Evolutionary conservation across 192 early-diverging fungal genomes (phyloP).

Genomic region (Backusella sp.): DNA sequence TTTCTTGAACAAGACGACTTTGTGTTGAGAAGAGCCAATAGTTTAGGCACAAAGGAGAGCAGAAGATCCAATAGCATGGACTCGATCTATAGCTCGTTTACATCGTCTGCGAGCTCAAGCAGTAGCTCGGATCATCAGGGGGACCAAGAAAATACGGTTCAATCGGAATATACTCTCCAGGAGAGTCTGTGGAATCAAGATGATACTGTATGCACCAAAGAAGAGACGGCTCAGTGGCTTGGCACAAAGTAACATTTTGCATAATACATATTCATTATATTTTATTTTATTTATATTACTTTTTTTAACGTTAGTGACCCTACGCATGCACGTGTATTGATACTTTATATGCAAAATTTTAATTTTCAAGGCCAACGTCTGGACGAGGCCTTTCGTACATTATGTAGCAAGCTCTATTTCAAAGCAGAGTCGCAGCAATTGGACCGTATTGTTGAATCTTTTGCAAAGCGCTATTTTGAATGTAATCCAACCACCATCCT

Average conservation of each 20-base stretch:
- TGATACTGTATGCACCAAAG: constrained; percentile 36
- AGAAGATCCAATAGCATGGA: constrained; percentile 4
- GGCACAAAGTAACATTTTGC: constrained; percentile 20
- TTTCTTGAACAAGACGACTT: not conserved
- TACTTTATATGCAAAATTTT: constrained; percentile 72
- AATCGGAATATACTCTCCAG: not conserved
- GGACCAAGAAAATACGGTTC: not conserved
- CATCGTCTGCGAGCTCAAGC: not conserved
- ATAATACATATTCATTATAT: not conserved
- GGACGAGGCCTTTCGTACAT: constrained; percentile 60
- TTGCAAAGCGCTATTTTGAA: constrained; percentile 78
- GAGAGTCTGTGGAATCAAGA: constrained; percentile 37
- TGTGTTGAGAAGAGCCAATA: constrained; percentile 1
- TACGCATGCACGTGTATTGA: constrained; percentile 41
- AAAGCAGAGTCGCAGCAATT: constrained; percentile 90
- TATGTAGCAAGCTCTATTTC: constrained; percentile 77
- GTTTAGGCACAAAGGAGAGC: not conserved
- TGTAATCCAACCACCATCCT: constrained; percentile 63
- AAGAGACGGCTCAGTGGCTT: constrained; percentile 47
- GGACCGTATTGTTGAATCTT: constrained; percentile 79
- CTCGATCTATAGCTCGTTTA: not conserved
- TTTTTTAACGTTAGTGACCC: constrained; percentile 1
- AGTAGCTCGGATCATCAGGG: not conserved
- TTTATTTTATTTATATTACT: not conserved
- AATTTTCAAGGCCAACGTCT: constrained; percentile 66